Evolutionary conservation across 164 flowering plant species (phyloP).

Genomic region (Berberis thunbergii): DNA sequence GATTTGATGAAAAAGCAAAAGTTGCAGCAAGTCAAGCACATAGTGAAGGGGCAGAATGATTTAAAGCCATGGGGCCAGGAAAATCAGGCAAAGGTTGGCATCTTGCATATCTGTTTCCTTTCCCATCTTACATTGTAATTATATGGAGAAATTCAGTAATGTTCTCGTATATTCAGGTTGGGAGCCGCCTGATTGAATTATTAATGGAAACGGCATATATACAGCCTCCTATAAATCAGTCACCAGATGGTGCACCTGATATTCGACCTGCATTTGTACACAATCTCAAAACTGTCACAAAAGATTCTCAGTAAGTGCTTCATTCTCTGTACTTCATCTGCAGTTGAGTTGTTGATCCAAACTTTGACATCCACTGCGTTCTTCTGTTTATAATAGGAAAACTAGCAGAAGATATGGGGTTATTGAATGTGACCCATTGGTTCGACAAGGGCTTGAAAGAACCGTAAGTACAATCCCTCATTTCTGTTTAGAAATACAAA

Average conservation of each 20-base stretch:
- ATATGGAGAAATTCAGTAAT: slow-evolving; percentile 35
- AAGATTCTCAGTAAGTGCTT: slow-evolving; percentile 34
- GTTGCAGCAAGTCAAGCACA: slow-evolving; percentile 37
- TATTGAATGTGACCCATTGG: slow-evolving; percentile 47
- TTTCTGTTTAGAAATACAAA: not conserved
- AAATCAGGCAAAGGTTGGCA: slow-evolving; percentile 64
- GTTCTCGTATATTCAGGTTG: slow-evolving; percentile 47
- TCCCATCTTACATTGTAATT: not conserved
- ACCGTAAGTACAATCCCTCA: slow-evolving; percentile 30
- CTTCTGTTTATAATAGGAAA: slow-evolving; percentile 31
- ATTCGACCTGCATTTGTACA: slow-evolving; percentile 89
- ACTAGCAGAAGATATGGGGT: slow-evolving; percentile 45
- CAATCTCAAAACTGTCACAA: slow-evolving; percentile 33
- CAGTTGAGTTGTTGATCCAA: not conserved
- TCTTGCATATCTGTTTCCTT: not conserved
- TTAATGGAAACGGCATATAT: slow-evolving; percentile 73
- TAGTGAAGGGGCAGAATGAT: slow-evolving; percentile 49
- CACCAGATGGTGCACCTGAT: slow-evolving; percentile 66
- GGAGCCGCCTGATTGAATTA: slow-evolving; percentile 79
- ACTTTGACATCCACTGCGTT: not conserved
- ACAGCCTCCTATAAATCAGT: slow-evolving; percentile 71
- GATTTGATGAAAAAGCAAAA: slow-evolving; percentile 69
- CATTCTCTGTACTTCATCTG: not conserved
- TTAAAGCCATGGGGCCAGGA: slow-evolving; percentile 62
- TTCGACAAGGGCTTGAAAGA: slow-evolving; percentile 43